A percentile compares a stretch with the other conserved stretches of the same genome.
These are phyloP conservation scores for Corniculantispora saksenae DNA, from an alignment of 2,329 filamentous ascomycete species.

Conservation along the genomic window DNA sequence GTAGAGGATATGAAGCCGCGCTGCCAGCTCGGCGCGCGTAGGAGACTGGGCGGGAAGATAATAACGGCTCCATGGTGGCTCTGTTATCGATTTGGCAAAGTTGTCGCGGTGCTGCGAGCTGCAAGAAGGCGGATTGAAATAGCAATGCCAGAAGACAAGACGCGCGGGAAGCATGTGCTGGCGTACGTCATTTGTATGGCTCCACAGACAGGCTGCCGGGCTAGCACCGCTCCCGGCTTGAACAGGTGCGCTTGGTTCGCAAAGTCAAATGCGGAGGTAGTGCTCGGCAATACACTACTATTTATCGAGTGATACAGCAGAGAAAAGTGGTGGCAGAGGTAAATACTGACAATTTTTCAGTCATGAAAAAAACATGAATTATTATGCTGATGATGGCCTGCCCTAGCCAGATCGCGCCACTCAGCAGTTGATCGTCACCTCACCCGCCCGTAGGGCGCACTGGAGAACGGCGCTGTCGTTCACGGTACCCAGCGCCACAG, in stretches of 20 bases:
- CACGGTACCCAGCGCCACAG: neutral
- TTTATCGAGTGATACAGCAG: neutral
- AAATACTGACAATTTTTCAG: too few species aligned
- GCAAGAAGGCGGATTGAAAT: neutral
- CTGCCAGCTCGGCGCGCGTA: slow-evolving; percentile 47
- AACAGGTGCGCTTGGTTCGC: neutral
- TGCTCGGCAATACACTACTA: neutral
- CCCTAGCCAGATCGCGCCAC: neutral
- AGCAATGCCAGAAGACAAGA: neutral
- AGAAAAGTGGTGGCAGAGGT: too few species aligned
- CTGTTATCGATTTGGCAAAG: neutral
- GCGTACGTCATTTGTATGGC: slow-evolving; percentile 3
- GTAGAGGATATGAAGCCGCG: slow-evolving; percentile 57
- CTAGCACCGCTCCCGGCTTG: neutral
- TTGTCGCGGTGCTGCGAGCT: neutral
- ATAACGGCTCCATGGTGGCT: slow-evolving; percentile 6
- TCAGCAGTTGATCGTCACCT: neutral
- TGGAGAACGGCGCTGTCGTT: too few species aligned
- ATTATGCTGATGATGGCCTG: too few species aligned
- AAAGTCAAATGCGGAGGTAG: neutral
- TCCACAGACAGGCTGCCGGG: slow-evolving; percentile 8
- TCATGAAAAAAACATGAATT: too few species aligned
- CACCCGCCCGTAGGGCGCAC: neutral
- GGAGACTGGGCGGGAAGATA: slow-evolving; percentile 33
- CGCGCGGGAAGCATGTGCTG: slow-evolving; percentile 1